Evolutionary conservation across 176 grass and related monocot species (phyloP).

Genomic region (Eleusine coracana): DNA sequence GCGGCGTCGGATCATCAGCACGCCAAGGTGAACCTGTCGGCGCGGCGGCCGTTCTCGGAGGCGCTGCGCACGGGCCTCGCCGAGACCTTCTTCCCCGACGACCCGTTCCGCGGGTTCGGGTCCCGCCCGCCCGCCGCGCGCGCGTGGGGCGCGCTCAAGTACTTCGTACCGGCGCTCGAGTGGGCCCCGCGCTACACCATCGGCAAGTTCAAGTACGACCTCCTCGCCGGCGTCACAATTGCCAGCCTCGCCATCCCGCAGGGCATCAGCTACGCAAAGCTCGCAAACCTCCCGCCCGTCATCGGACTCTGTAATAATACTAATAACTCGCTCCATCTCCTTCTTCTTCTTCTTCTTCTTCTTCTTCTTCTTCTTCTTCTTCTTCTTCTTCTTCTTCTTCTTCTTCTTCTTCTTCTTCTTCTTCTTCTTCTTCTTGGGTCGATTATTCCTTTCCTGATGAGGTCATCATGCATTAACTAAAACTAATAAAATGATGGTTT

Average conservation of each 20-base stretch:
- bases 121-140: conserved; percentile 31
- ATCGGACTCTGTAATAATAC: conserved; percentile 68
- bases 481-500: too few species aligned
- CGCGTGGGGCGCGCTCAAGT: conserved; percentile 58
- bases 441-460: too few species aligned
- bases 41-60: conserved; percentile 34
- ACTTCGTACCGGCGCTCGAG: conserved; percentile 72
- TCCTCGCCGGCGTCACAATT: conserved; percentile 90
- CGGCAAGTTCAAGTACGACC: conserved; percentile 72
- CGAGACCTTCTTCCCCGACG: conserved; percentile 92
- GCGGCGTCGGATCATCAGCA: neutral
- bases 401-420: too few species aligned
- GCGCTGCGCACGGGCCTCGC: conserved; percentile 48
- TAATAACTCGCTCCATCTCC: too few species aligned
- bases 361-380: too few species aligned
- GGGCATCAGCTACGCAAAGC: conserved; percentile 96
- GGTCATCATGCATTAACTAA: too few species aligned
- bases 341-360: too few species aligned
- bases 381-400: too few species aligned
- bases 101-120: conserved; percentile 75
- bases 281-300: conserved; percentile 85
- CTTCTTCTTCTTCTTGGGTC: too few species aligned
- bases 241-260: conserved; percentile 98
- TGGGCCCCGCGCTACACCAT: conserved; percentile 68
- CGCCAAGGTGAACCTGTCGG: conserved; percentile 57